Evolutionary conservation across 2,329 filamentous ascomycete genomes (phyloP).

Genomic region (Aciculosporium take): DNA sequence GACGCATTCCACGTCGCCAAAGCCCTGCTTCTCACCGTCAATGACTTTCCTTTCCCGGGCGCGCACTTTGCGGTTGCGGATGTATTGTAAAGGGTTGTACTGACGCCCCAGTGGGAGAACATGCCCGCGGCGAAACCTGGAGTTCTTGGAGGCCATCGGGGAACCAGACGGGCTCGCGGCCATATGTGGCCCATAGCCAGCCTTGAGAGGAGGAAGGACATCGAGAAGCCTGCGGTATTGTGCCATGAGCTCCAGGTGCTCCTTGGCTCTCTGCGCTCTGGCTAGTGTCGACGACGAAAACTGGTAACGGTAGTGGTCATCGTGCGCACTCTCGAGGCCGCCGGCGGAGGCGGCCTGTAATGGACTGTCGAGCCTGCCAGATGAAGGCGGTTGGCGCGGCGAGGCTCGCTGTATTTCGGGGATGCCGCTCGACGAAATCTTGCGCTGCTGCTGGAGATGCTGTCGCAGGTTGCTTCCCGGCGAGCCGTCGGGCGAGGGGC

Average conservation of each 20-base stretch:
- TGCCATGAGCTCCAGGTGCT: slow-evolving; percentile 70
- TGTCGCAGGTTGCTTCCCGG: slow-evolving; percentile 47
- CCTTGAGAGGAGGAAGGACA: slow-evolving; percentile 58
- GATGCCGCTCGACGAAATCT: slow-evolving; percentile 45
- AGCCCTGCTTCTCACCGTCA: slow-evolving; percentile 62
- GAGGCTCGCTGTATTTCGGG: slow-evolving; percentile 36
- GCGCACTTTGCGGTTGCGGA: slow-evolving; percentile 78
- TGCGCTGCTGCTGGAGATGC: slow-evolving; percentile 58
- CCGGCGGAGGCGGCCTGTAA: slow-evolving; percentile 31
- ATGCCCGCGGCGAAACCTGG: slow-evolving; percentile 13
- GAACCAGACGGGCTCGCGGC: slow-evolving; percentile 29
- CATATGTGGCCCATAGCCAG: slow-evolving; percentile 21
- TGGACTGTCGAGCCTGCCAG: slow-evolving; percentile 28
- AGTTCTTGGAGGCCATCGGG: slow-evolving; percentile 21
- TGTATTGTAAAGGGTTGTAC: slow-evolving; percentile 87
- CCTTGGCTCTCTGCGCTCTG: slow-evolving; percentile 71
- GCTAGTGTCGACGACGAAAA: slow-evolving; percentile 70
- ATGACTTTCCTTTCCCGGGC: slow-evolving; percentile 63
- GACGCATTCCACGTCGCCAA: slow-evolving; percentile 58
- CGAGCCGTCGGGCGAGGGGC: slow-evolving; percentile 37
- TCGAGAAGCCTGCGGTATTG: slow-evolving; percentile 75
- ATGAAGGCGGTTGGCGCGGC: slow-evolving; percentile 26
- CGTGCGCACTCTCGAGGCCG: slow-evolving; percentile 29
- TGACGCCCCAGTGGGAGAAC: slow-evolving; percentile 41
- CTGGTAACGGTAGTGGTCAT: slow-evolving; percentile 41